phyloP scores from a whole-genome alignment of 345 rosid genomes.

The Pugionium dolabratum region DNA sequence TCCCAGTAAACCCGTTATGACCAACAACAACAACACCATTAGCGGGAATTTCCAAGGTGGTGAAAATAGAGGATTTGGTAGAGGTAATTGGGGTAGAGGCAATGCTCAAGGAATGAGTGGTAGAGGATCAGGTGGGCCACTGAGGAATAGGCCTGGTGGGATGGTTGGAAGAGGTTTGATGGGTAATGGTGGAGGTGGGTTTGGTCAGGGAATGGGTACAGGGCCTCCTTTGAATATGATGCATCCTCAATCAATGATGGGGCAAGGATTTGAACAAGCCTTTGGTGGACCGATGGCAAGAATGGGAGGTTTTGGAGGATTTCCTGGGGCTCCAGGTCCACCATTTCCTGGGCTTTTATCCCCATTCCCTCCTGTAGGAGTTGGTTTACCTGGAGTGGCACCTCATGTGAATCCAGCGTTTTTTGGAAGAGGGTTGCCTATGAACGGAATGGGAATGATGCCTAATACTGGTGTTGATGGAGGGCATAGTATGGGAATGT shows the following conservation, averaged over 20 bases:
- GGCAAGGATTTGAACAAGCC: conserved; percentile 79
- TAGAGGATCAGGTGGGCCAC: conserved; percentile 72
- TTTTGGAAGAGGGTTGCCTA: conserved; percentile 74
- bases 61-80: conserved; percentile 64
- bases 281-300: conserved; percentile 85
- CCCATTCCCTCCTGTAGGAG: conserved; percentile 63
- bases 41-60: conserved; percentile 76
- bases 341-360: conserved; percentile 66
- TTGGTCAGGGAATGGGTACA: conserved; percentile 66
- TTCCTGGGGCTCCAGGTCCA: conserved; percentile 70
- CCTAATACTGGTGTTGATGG: conserved; percentile 61
- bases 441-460: conserved; percentile 83
- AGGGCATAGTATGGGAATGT: conserved; percentile 76
- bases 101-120: conserved; percentile 68
- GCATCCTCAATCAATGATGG: conserved; percentile 75
- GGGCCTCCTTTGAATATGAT: conserved; percentile 58
- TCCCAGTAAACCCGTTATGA: conserved; percentile 44
- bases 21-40: conserved; percentile 46
- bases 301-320: conserved; percentile 72
- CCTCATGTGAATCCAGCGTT: conserved; percentile 87
- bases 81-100: conserved; percentile 79
- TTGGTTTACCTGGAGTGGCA: conserved; percentile 79
- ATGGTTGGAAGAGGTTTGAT: conserved; percentile 68
- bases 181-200: conserved; percentile 71
- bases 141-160: conserved; percentile 66